Evolutionary conservation across 2,329 filamentous ascomycete species (phyloP).

Genomic region (Falciphora oryzae): DNA sequence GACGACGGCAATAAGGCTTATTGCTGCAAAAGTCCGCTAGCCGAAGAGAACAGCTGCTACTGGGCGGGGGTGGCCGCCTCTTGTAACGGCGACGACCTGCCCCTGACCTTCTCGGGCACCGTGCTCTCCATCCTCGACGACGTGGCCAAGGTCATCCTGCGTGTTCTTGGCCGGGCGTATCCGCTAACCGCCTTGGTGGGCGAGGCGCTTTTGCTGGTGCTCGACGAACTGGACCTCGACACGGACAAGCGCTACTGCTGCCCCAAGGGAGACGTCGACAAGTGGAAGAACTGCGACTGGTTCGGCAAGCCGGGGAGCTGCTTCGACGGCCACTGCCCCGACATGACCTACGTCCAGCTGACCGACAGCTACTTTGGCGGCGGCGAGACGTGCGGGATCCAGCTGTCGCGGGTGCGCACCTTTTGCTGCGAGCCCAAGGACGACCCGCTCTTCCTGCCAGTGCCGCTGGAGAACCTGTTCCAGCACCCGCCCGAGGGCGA

Average conservation of each 20-base stretch:
- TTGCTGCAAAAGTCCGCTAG: background rate
- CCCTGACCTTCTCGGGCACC: background rate
- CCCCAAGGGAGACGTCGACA: background rate
- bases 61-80: background rate
- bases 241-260: background rate
- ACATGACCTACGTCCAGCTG: background rate
- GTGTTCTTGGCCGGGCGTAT: background rate
- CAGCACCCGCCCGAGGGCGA: conserved; percentile 4
- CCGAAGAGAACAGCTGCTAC: conserved; percentile 1
- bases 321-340: background rate
- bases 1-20: background rate
- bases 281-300: background rate
- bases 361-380: background rate
- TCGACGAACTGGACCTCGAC: background rate
- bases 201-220: background rate
- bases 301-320: background rate
- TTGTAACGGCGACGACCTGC: conserved; percentile 1
- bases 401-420: background rate
- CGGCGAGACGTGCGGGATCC: background rate
- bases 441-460: background rate
- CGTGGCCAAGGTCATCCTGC: background rate
- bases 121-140: background rate
- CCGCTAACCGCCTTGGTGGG: background rate
- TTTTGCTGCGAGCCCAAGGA: background rate
- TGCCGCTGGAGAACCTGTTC: conserved; percentile 9